Evolutionary conservation across 106 monocot species (phyloP).

Genomic region (Narthecium ossifragum): DNA sequence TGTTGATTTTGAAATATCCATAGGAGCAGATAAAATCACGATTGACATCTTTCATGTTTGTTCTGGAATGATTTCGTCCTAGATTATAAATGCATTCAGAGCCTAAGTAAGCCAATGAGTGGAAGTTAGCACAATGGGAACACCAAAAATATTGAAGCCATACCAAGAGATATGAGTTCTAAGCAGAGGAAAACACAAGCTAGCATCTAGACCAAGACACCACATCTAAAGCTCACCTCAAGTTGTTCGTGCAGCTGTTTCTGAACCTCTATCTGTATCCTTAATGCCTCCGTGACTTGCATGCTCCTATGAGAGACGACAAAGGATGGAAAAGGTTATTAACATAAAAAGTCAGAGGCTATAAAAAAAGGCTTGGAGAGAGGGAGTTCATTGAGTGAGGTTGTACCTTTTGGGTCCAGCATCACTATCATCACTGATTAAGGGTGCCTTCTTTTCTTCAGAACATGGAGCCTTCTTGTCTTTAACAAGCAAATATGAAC

Average conservation of each 20-base stretch:
- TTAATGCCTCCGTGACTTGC: conserved; percentile 69
- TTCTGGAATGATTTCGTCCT: too few species aligned
- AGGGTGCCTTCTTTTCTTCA: conserved; percentile 42
- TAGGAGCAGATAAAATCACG: too few species aligned
- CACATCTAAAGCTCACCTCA: conserved; percentile 44
- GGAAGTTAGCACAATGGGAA: background rate
- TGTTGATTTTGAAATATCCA: too few species aligned
- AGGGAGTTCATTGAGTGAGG: background rate
- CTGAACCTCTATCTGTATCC: conserved; percentile 91
- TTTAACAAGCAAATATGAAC: conserved; percentile 6
- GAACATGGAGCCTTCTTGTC: conserved; percentile 46
- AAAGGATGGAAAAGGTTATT: background rate
- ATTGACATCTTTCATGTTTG: too few species aligned
- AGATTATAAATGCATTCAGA: conserved; percentile 1
- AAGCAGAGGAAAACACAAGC: background rate
- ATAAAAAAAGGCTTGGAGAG: background rate
- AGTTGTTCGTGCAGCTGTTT: conserved; percentile 96
- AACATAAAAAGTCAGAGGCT: background rate
- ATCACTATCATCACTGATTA: conserved; percentile 24
- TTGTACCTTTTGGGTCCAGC: conserved; percentile 33
- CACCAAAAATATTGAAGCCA: background rate
- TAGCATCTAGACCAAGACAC: background rate
- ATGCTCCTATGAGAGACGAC: conserved; percentile 44
- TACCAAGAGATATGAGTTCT: background rate
- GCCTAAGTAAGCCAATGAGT: background rate